Base-by-base conservation (phyloP, 2,329 filamentous ascomycete genomes). In the Exophiala lecanii-corni region DNA sequence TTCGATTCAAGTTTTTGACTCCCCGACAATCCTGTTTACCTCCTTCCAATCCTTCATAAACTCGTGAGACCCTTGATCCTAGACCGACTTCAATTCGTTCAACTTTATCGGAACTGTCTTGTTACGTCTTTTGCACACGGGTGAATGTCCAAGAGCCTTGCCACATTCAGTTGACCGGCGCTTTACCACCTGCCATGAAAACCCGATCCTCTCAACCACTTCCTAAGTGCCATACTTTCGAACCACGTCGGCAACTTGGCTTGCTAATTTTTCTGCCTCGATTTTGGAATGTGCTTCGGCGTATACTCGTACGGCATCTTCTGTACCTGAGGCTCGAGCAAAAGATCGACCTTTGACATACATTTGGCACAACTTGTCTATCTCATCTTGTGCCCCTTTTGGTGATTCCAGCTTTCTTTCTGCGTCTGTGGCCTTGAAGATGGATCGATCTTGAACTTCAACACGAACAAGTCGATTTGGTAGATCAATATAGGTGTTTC, bases 381-480 rank as follows among this genome's bases (percentile, higher is more conserved):
- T 96, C 63, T 88, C 81, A 13, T 79, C 76, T 68, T 98, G 92
- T 19, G 86, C 76, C 37, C 88, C 87, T 6, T 75, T 68, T 0
- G 92, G 92, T 43, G 82, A 81, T 59, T 84, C 83, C 9, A 98
- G 79, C 59, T 83, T 86, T 52, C 92, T 79, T 74, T 98, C 92
- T 2, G 92, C 92, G 54, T 96, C 89, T 1, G 87, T 89, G 1
- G 91, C 88, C 66, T 86, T 81, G 77, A 96, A 98, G 38, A 88
- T 77, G 56, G 86, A 86, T 62, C 94, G 86, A 70, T 96, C 82
- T 39, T 75, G 76, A 39, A 98, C 92, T 61, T 94, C 84, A 50
- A 97, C 89, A 49, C 89, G 86, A 45, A 94, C 85, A n/a, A 98
- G 82, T 20, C 89, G 83, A 71, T 96, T 97, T 39, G 92, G 92